phyloP scores from a whole-genome alignment of 2,329 filamentous ascomycete species.

The Colletotrichum aenigma region DNA sequence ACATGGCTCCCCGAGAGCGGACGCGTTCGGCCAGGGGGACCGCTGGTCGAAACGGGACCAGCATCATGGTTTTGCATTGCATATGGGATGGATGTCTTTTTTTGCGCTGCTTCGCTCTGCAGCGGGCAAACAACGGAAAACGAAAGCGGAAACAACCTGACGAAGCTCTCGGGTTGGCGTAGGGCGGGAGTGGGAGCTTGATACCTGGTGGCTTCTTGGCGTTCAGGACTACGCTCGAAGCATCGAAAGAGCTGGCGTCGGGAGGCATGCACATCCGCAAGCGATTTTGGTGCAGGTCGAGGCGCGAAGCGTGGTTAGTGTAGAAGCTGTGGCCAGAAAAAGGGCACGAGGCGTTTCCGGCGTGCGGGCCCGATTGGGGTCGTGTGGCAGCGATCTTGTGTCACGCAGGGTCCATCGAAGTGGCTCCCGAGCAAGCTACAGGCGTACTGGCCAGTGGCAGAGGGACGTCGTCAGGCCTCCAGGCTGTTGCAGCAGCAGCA shows the following conservation, averaged over 20 bases:
- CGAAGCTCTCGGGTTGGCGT: not conserved
- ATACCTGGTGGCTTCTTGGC: not conserved
- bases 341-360: constrained; percentile 10
- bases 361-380: constrained; percentile 1
- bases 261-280: not conserved
- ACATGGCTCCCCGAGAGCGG: not conserved
- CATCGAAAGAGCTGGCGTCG: not conserved
- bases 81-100: not conserved
- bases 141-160: constrained; percentile 11
- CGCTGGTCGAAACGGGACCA: constrained; percentile 3
- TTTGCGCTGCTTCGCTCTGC: not conserved
- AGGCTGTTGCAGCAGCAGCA: not conserved
- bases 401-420: constrained; percentile 5
- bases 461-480: not conserved
- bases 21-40: constrained; percentile 4
- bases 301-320: not conserved
- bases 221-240: constrained; percentile 6
- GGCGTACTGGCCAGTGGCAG: not conserved
- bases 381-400: constrained; percentile 5
- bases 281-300: not conserved
- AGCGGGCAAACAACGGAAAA: not conserved
- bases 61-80: constrained; percentile 17
- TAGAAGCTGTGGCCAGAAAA: not conserved
- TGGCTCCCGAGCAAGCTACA: not conserved
- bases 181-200: not conserved